These are phyloP conservation scores for Myxozyma mucilagina DNA, from an alignment of 805 yeast genomes.

Conservation along the genomic window DNA sequence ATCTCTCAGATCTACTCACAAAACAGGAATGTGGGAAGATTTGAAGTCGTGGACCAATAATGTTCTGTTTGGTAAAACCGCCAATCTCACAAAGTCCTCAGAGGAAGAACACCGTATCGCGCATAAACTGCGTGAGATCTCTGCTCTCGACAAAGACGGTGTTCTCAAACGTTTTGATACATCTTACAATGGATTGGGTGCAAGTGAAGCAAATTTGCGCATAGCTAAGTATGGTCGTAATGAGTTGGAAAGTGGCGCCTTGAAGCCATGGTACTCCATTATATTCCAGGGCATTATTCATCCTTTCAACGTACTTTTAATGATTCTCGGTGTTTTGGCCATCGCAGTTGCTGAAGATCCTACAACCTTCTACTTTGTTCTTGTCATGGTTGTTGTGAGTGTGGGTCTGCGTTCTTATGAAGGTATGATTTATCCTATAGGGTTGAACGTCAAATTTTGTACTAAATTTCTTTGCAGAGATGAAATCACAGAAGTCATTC, in stretches of 20 bases:
- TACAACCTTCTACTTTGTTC: conserved; percentile 30
- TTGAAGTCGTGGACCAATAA: conserved; percentile 21
- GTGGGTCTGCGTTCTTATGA: conserved; percentile 31
- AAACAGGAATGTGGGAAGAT: conserved; percentile 2
- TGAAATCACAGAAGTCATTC: conserved; percentile 30
- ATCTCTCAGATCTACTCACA: conserved; percentile 7
- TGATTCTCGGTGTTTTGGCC: conserved; percentile 30
- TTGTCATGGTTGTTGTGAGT: conserved; percentile 28
- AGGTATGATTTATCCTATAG: conserved; percentile 3
- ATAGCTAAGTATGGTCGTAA: conserved; percentile 25
- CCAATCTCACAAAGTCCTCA: conserved; percentile 24
- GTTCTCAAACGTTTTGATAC: conserved; percentile 27
- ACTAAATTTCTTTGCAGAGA: conserved; percentile 6
- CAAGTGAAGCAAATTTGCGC: conserved; percentile 20
- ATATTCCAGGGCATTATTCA: conserved; percentile 26
- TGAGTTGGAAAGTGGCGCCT: conserved; percentile 27
- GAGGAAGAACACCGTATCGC: conserved; percentile 30
- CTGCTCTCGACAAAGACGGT: conserved; percentile 19
- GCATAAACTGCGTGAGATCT: conserved; percentile 18
- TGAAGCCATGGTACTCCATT: conserved; percentile 28
- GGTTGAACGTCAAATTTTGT: neutral
- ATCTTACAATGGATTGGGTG: conserved; percentile 14
- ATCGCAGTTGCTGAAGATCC: conserved; percentile 30
- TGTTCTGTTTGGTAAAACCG: conserved; percentile 30
- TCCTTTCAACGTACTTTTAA: conserved; percentile 29